Conservation (phyloP, 352 stramenopile genomes). For the Phytophthora palmivora region DNA sequence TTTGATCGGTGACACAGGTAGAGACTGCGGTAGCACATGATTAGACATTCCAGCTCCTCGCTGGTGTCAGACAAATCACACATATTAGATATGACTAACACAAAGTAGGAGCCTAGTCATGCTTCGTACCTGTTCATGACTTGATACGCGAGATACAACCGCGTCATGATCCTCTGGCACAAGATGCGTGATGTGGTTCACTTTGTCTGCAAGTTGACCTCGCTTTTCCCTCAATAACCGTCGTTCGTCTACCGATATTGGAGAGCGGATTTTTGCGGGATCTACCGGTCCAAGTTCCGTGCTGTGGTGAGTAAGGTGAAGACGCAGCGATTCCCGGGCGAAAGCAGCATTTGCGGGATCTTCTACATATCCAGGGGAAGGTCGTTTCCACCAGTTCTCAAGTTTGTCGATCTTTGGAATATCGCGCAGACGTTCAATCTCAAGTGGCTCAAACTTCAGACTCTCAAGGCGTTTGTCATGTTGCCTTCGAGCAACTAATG, state of each 20-base stretch:
- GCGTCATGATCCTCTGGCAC: conserved; percentile 41
- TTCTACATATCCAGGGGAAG: conserved; percentile 59
- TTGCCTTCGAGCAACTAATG: conserved; percentile 41
- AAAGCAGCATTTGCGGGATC: conserved; percentile 46
- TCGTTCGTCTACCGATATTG: conserved; percentile 48
- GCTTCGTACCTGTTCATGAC: conserved; percentile 48
- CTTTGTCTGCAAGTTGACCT: conserved; percentile 50
- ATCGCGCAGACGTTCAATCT: conserved; percentile 57
- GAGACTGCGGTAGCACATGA: conserved; percentile 25
- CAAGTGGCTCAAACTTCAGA: conserved; percentile 60
- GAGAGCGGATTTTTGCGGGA: conserved; percentile 50
- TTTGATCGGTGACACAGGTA: conserved; percentile 64
- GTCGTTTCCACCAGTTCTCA: conserved; percentile 62
- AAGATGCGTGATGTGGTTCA: conserved; percentile 47
- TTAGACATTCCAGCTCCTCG: conserved; percentile 11
- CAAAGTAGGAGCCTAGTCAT: not conserved
- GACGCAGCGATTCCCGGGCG: conserved; percentile 48
- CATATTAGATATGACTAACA: conserved; percentile 1
- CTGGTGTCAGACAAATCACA: conserved; percentile 7
- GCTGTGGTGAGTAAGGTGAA: conserved; percentile 48
- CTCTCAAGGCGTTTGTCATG: conserved; percentile 42
- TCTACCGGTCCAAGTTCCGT: conserved; percentile 49
- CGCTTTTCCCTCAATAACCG: conserved; percentile 38
- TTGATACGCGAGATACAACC: conserved; percentile 32
- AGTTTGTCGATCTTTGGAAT: conserved; percentile 59